These are phyloP conservation scores for Dioszegia crocea DNA, from an alignment of 768 basidiomycete species.

Conservation along the genomic window DNA sequence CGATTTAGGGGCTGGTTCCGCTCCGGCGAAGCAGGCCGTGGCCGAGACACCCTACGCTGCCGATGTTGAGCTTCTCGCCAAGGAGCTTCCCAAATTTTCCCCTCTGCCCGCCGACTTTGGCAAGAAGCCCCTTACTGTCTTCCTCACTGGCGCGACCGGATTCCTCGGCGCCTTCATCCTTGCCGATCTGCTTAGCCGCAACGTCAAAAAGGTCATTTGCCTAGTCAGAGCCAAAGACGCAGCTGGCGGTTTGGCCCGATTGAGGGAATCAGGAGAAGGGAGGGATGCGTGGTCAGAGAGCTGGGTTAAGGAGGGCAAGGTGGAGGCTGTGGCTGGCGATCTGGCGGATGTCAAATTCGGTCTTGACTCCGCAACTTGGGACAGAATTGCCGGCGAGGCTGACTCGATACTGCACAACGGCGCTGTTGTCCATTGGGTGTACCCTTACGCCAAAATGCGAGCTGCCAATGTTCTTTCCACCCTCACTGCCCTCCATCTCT, in stretches of 20 bases:
- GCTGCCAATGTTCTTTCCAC: conserved; percentile 90
- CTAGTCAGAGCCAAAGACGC: conserved; percentile 71
- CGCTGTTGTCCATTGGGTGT: conserved; percentile 99
- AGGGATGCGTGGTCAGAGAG: conserved; percentile 82
- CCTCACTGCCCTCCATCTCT: conserved; percentile 73
- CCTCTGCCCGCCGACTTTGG: conserved; percentile 60
- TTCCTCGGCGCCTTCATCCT: conserved; percentile 93
- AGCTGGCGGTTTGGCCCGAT: conserved; percentile 63
- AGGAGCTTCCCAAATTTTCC: conserved; percentile 63
- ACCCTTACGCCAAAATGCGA: conserved; percentile 89
- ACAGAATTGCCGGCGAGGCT: conserved; percentile 62
- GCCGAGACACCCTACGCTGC: conserved; percentile 65
- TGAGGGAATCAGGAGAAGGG: conserved; percentile 68
- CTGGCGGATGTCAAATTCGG: conserved; percentile 68
- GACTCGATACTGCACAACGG: conserved; percentile 92
- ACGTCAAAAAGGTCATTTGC: conserved; percentile 82
- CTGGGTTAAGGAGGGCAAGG: conserved; percentile 65
- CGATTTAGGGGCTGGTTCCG: conserved; percentile 59
- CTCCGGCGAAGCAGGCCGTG: conserved; percentile 21
- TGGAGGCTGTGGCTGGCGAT: conserved; percentile 83
- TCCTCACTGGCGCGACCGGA: conserved; percentile 95
- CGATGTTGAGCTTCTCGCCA: conserved; percentile 66
- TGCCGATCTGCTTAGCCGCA: conserved; percentile 65
- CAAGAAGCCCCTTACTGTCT: conserved; percentile 64
- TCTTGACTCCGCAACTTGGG: conserved; percentile 63